A percentile compares a stretch with the other conserved stretches of the same genome.
These are phyloP conservation scores for Perilla frutescens DNA, from an alignment of 257 asterid species.

Conservation along the genomic window DNA sequence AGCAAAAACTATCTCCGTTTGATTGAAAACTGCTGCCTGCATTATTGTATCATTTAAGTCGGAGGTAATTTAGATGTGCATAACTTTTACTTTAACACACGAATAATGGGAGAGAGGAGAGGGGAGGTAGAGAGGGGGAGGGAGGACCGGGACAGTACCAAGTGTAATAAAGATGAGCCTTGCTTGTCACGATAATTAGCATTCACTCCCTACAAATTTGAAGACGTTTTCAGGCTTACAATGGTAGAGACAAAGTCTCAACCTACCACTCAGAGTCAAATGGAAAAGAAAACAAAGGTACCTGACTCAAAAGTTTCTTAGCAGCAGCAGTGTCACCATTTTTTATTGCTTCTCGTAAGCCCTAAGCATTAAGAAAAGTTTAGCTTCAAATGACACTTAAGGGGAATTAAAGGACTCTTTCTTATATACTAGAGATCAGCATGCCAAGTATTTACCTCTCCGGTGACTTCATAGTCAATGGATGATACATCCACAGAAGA, in stretches of 20 bases:
- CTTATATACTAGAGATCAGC: slow-evolving; percentile 21
- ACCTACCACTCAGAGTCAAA: slow-evolving; percentile 28
- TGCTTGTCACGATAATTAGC: slow-evolving; percentile 93
- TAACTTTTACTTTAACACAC: background rate
- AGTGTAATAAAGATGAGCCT: slow-evolving; percentile 88
- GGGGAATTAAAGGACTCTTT: slow-evolving; percentile 7
- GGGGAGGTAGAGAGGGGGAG: slow-evolving; percentile 25
- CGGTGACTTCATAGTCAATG: slow-evolving; percentile 73
- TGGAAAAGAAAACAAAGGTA: slow-evolving; percentile 40
- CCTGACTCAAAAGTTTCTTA: slow-evolving; percentile 86
- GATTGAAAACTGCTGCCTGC: slow-evolving; percentile 96
- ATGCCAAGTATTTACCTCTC: slow-evolving; percentile 68
- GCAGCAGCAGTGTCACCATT: slow-evolving; percentile 86
- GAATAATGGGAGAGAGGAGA: slow-evolving; percentile 2
- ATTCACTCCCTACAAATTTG: slow-evolving; percentile 75
- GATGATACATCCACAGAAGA: slow-evolving; percentile 48
- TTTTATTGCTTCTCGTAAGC: slow-evolving; percentile 95
- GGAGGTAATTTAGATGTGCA: slow-evolving; percentile 23
- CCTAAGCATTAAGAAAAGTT: slow-evolving; percentile 51
- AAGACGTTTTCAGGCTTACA: slow-evolving; percentile 28
- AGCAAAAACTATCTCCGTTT: slow-evolving; percentile 87
- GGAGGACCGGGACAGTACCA: slow-evolving; percentile 56
- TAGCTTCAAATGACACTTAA: slow-evolving; percentile 27
- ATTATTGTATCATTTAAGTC: slow-evolving; percentile 32
- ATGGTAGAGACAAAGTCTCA: slow-evolving; percentile 19